Conservation (phyloP, 2,329 filamentous ascomycete species). For the Samsoniella hepiali region DNA sequence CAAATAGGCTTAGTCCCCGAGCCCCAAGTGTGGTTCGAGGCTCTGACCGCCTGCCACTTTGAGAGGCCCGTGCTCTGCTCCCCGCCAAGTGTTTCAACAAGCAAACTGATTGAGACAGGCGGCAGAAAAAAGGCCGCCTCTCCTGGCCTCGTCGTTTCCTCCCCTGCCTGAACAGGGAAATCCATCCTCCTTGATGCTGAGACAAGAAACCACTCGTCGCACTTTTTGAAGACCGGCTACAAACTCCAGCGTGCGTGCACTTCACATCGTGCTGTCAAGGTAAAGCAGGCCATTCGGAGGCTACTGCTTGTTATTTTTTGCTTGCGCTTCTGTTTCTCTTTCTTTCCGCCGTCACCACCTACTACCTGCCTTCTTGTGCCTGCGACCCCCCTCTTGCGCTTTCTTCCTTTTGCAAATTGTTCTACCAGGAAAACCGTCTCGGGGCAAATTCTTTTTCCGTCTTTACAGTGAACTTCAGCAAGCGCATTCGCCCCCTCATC, state of each 20-base stretch:
- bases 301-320: neutral
- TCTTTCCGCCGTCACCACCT: neutral
- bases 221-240: neutral
- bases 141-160: neutral
- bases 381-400: neutral
- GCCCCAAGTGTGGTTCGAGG: neutral
- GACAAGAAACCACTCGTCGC: neutral
- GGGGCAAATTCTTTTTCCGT: neutral
- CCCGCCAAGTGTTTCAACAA: neutral
- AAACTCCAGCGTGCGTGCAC: neutral
- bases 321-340: neutral
- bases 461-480: neutral
- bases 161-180: no score
- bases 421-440: neutral
- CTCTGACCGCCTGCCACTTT: slow-evolving; percentile 11
- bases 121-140: neutral
- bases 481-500: neutral
- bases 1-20: neutral
- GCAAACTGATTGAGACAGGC: neutral
- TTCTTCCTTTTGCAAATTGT: neutral
- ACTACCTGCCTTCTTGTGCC: neutral
- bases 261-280: neutral
- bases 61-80: neutral
- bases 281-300: neutral
- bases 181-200: neutral